A percentile compares a stretch with the other conserved stretches of the same genome.
phyloP scores from a whole-genome alignment of 2,329 filamentous ascomycete species.

The Magnaporthiopsis rhizophila region DNA sequence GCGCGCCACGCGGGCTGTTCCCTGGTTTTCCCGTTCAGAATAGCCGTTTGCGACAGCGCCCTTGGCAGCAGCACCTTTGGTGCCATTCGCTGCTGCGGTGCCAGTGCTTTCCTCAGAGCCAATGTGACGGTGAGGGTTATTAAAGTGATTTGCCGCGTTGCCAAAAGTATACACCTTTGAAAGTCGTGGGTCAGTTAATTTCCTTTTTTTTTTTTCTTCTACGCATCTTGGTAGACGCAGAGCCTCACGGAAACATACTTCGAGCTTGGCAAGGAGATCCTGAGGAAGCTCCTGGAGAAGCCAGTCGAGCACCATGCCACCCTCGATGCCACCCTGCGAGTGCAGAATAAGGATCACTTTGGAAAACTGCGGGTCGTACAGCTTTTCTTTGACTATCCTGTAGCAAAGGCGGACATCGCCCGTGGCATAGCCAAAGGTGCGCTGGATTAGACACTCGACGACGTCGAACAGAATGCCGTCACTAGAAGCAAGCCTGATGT shows the following conservation, averaged over 20 bases:
- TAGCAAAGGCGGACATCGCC: constrained; percentile 57
- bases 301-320: constrained; percentile 67
- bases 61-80: neutral
- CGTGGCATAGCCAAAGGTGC: constrained; percentile 66
- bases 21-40: constrained; percentile 6
- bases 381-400: constrained; percentile 50
- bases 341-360: constrained; percentile 71
- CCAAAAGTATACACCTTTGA: constrained; percentile 62
- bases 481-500: constrained; percentile 11
- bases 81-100: neutral
- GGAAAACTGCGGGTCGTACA: constrained; percentile 52
- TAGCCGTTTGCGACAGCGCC: neutral
- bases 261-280: constrained; percentile 57
- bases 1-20: constrained; percentile 9
- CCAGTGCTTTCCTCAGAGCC: constrained; percentile 30
- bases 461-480: constrained; percentile 67
- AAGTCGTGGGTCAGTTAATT: neutral
- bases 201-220: too few relatives aligned
- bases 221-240: too few relatives aligned
- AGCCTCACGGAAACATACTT: constrained; percentile 27
- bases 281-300: constrained; percentile 63
- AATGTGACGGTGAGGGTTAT: constrained; percentile 57
- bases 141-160: constrained; percentile 73
- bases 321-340: constrained; percentile 70
- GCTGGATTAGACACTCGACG: constrained; percentile 68